These are phyloP conservation scores for Lagenidium sp. DNA, from an alignment of 352 stramenopile genomes.

Conservation along the genomic window DNA sequence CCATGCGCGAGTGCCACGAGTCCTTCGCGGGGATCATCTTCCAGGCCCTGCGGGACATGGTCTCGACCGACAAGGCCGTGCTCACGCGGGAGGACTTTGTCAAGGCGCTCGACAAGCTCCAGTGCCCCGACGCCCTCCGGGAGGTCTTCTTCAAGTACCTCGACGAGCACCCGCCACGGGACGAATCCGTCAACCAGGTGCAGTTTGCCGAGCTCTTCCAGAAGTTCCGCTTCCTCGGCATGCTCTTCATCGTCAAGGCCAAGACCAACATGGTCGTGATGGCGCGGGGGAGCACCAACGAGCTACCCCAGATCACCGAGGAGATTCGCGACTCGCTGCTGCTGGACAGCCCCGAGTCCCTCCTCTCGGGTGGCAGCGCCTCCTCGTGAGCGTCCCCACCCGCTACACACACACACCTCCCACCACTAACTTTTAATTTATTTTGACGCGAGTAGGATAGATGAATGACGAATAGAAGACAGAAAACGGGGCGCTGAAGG, in stretches of 20 bases:
- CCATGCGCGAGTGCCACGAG: slow-evolving; percentile 38
- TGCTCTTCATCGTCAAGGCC: slow-evolving; percentile 52
- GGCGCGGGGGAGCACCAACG: slow-evolving; percentile 28
- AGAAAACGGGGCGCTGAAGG: no score
- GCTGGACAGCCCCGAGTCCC: slow-evolving; percentile 6
- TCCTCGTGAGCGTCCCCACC: background rate
- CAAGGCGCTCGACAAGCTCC: slow-evolving; percentile 37
- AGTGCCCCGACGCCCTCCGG: slow-evolving; percentile 44
- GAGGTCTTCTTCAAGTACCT: slow-evolving; percentile 59
- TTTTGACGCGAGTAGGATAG: no score
- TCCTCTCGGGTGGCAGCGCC: background rate
- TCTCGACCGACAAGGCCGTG: background rate
- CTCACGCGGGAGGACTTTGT: slow-evolving; percentile 28
- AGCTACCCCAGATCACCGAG: slow-evolving; percentile 50
- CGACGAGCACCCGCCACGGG: slow-evolving; percentile 23
- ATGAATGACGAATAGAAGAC: no score
- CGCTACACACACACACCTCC: no score
- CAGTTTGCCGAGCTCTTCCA: slow-evolving; percentile 34
- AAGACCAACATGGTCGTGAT: slow-evolving; percentile 54
- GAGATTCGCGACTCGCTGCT: slow-evolving; percentile 18
- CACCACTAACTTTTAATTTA: no score
- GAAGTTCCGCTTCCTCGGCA: slow-evolving; percentile 56
- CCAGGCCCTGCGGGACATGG: slow-evolving; percentile 26
- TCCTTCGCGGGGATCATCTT: slow-evolving; percentile 66
- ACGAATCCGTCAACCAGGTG: slow-evolving; percentile 24